These are phyloP conservation scores for Penicillium verrucosum DNA, from an alignment of 2,329 filamentous ascomycete species.

Conservation along the genomic window DNA sequence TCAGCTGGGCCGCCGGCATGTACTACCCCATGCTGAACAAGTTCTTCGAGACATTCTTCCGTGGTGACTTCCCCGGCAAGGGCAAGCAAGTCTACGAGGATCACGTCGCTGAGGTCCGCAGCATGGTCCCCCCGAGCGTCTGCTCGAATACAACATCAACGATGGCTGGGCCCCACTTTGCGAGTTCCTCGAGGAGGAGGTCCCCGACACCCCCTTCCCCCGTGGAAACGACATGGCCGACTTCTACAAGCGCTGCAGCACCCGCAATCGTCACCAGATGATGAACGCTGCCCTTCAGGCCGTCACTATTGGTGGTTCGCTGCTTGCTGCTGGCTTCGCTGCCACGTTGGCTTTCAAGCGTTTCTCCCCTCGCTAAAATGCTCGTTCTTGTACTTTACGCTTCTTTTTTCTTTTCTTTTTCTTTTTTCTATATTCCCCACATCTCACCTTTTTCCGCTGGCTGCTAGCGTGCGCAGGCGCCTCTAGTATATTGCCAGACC, in stretches of 20 bases:
- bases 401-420: conserved; percentile 2
- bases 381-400: not conserved
- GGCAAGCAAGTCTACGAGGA: conserved; percentile 62
- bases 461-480: conserved; percentile 26
- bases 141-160: conserved; percentile 54
- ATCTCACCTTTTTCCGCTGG: not conserved
- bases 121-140: conserved; percentile 49
- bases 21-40: conserved; percentile 69
- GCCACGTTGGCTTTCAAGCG: conserved; percentile 42
- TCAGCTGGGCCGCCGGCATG: conserved; percentile 64
- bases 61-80: conserved; percentile 62
- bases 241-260: conserved; percentile 54
- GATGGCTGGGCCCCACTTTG: conserved; percentile 56
- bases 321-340: conserved; percentile 46
- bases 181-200: conserved; percentile 53
- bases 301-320: conserved; percentile 48
- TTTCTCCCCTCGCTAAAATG: conserved; percentile 29
- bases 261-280: conserved; percentile 55
- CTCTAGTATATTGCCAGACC: not conserved
- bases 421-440: conserved; percentile 6
- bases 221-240: conserved; percentile 54
- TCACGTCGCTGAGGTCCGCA: conserved; percentile 54
- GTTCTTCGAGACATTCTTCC: conserved; percentile 67
- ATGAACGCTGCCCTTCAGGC: conserved; percentile 53
- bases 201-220: conserved; percentile 51